Base-by-base conservation (phyloP, 257 asterid genomes). In the Przewalskia tangutica region DNA sequence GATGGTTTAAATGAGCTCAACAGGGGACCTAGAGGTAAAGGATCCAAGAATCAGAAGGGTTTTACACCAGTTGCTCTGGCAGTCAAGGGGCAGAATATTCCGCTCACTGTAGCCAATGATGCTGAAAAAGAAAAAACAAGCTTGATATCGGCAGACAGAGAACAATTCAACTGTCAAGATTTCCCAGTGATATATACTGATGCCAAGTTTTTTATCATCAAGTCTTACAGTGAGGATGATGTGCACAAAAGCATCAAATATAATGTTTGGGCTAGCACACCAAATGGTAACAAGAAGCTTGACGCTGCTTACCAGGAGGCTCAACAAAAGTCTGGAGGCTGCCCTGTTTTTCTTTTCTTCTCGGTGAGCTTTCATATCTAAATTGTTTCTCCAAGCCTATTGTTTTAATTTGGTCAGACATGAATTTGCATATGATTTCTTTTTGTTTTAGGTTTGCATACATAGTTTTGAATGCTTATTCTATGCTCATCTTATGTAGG, bases 191-290 rank as follows among this genome's bases (percentile, higher is more conserved):
- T 83, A 7, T 91, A 91, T 59, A 48, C 88, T 2, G 89, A 91
- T 87, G 95, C 92, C 14, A 92, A 85, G 75, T 87, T 89, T 77
- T 87, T 83, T 38, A 68, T 89, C 6, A 90, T 90, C 62, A 90
- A 90, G 84, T 90, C 92, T 17, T 90, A 88, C 81, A 90, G 90
- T 3, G 92, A 88, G 40, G 91, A 89, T 78, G 91, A 89, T 79
- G 84, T 91, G 58, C 97, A 93, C 75, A 93, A 91, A 89, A 88
- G 93, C 67, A 87, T 93, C 77, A 93, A 93, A 84, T 93, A 93
- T 84, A 91, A 87, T 81, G 85, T 93, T 16, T 91, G 93, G 97
- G 88, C 97, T n/a, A 93, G 97, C 89, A 91, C 97, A 2, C 93
- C 97, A 0, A 93, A 88, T 81, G 97, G 97, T 42, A 93, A 93